These are phyloP conservation scores for Dothideomycetes sp. DNA, from an alignment of 2,329 filamentous ascomycete species.

Conservation along the genomic window DNA sequence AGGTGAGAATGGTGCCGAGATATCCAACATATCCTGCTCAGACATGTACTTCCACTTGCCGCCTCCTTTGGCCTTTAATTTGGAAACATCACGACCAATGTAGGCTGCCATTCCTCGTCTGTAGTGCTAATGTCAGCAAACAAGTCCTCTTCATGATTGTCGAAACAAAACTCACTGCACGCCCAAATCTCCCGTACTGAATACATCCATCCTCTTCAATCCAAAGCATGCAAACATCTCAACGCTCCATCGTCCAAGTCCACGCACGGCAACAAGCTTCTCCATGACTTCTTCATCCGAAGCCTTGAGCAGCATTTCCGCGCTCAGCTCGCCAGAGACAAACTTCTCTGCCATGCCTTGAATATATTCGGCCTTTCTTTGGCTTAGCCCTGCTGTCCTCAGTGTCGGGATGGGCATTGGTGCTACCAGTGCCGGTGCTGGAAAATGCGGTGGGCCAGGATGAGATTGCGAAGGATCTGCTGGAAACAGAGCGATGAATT, in stretches of 20 bases:
- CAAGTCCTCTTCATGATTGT: too few relatives aligned
- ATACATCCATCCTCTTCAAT: slow-evolving; percentile 90
- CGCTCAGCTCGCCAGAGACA: slow-evolving; percentile 58
- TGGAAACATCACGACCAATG: slow-evolving; percentile 68
- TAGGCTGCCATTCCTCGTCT: slow-evolving; percentile 82
- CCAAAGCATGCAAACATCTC: slow-evolving; percentile 98
- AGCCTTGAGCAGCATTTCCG: slow-evolving; percentile 63
- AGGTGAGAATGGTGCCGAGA: slow-evolving; percentile 68
- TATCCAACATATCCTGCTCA: slow-evolving; percentile 81
- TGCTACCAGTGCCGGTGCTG: slow-evolving; percentile 63
- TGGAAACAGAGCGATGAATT: slow-evolving; percentile 66
- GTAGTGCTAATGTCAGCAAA: not conserved
- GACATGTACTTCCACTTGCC: slow-evolving; percentile 98
- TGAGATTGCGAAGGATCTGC: slow-evolving; percentile 17
- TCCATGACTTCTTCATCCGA: slow-evolving; percentile 78
- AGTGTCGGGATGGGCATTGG: slow-evolving; percentile 53
- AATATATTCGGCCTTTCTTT: slow-evolving; percentile 93
- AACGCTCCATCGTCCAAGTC: slow-evolving; percentile 80
- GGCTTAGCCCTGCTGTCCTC: slow-evolving; percentile 77
- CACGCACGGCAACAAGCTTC: slow-evolving; percentile 73
- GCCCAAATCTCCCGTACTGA: slow-evolving; percentile 82
- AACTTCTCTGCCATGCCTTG: slow-evolving; percentile 79
- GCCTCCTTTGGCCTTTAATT: slow-evolving; percentile 65
- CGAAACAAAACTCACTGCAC: slow-evolving; percentile 53
- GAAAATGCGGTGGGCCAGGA: slow-evolving; percentile 43